A percentile compares a stretch with the other conserved stretches of the same genome.
Evolutionary conservation across 2,329 filamentous ascomycete species (phyloP).

Genomic region (Magnaporthiopsis rhizophila): DNA sequence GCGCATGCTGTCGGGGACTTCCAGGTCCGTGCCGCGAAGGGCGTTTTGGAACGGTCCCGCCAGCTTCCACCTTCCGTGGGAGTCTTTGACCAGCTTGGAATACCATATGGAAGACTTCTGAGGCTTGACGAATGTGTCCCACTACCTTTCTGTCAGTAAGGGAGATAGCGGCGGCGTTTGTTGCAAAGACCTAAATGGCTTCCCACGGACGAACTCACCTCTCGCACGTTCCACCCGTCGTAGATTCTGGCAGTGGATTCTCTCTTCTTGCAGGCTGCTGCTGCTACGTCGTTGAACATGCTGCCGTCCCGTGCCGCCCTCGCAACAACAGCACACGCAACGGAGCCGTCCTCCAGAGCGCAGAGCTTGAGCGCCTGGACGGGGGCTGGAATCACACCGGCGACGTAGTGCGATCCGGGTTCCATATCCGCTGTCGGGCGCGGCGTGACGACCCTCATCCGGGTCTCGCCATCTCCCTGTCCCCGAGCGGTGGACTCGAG

Average conservation of each 20-base stretch:
- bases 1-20: conserved; percentile 22
- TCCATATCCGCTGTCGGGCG: conserved; percentile 11
- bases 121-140: conserved; percentile 22
- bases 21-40: conserved; percentile 22
- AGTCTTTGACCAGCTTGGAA: conserved; percentile 20
- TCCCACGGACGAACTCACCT: conserved; percentile 19
- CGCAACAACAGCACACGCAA: conserved; percentile 28
- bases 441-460: conserved; percentile 11
- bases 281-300: conserved; percentile 20
- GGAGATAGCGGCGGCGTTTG: too few relatives aligned
- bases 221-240: conserved; percentile 23
- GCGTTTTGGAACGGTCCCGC: conserved; percentile 24
- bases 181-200: too few relatives aligned
- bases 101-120: conserved; percentile 31
- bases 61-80: conserved; percentile 21
- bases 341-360: conserved; percentile 22
- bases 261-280: background rate
- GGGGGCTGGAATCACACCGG: conserved; percentile 23
- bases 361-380: conserved; percentile 26
- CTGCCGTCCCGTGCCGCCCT: conserved; percentile 22
- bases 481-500: conserved; percentile 22
- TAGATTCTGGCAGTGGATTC: conserved; percentile 25
- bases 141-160: conserved; percentile 16
- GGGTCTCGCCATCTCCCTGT: background rate
- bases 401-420: conserved; percentile 13